Percentiles rank a stretch among this genome's conserved stretches.
phyloP scores from a whole-genome alignment of 2,329 filamentous ascomycete species.

The Aspergillus arachidicola region DNA sequence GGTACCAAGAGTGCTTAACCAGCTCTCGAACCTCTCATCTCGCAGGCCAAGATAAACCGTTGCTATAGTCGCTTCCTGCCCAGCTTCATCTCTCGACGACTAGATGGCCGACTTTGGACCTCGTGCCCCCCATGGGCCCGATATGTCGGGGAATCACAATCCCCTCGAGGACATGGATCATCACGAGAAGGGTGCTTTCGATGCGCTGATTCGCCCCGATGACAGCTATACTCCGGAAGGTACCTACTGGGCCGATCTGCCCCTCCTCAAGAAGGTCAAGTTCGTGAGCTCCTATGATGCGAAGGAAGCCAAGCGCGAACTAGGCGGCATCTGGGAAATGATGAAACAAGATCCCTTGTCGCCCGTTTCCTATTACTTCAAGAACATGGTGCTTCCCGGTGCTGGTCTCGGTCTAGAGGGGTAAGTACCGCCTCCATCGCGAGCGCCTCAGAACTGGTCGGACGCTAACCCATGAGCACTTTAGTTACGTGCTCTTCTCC shows the following conservation, averaged over 20 bases:
- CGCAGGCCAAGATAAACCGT: slow-evolving; percentile 16
- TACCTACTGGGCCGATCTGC: slow-evolving; percentile 90
- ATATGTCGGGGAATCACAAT: slow-evolving; percentile 48
- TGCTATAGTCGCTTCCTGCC: slow-evolving; percentile 12
- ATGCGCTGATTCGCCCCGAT: slow-evolving; percentile 79
- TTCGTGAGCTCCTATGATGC: slow-evolving; percentile 78
- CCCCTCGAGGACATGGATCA: slow-evolving; percentile 56
- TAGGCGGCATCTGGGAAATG: slow-evolving; percentile 70
- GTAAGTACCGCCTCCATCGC: slow-evolving; percentile 38
- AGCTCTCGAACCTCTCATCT: slow-evolving; percentile 16
- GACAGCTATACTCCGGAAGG: slow-evolving; percentile 83
- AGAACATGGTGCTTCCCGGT: slow-evolving; percentile 88
- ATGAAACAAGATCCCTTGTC: slow-evolving; percentile 83
- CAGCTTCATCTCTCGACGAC: slow-evolving; percentile 13
- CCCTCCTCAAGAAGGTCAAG: slow-evolving; percentile 65
- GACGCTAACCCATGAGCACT: neutral
- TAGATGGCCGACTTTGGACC: slow-evolving; percentile 43
- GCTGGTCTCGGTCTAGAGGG: slow-evolving; percentile 89
- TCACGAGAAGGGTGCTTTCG: slow-evolving; percentile 68
- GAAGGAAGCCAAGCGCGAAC: slow-evolving; percentile 69
- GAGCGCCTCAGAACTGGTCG: neutral
- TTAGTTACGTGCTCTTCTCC: slow-evolving; percentile 89
- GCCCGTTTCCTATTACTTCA: slow-evolving; percentile 82
- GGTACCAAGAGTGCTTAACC: slow-evolving; percentile 13
- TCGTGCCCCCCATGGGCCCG: slow-evolving; percentile 51